These are phyloP conservation scores for Neurospora sp. DNA, from an alignment of 2,329 filamentous ascomycete genomes.

Conservation along the genomic window DNA sequence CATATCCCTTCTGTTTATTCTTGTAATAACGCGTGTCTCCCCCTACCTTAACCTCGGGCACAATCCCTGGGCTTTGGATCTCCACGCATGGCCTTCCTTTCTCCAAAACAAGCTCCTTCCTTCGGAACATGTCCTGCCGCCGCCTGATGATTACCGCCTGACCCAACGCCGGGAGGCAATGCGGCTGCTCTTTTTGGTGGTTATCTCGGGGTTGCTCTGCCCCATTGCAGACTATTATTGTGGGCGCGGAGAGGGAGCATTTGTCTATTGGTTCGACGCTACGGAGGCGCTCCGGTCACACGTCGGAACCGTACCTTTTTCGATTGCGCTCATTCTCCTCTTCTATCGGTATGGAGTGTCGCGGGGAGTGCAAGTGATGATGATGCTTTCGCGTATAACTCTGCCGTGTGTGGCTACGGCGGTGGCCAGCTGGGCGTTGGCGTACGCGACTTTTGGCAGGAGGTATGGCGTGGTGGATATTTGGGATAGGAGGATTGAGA, in stretches of 20 bases:
- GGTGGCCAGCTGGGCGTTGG: rapidly evolving
- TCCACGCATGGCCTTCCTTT: neutral
- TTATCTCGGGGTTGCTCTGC: neutral
- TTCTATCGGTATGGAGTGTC: too few species aligned
- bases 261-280: neutral
- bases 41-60: neutral
- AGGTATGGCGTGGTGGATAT: neutral
- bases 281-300: neutral
- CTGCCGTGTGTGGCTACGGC: neutral
- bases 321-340: too few species aligned
- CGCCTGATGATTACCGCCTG: neutral
- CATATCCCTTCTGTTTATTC: neutral
- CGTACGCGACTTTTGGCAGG: neutral
- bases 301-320: neutral
- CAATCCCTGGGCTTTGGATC: rapidly evolving
- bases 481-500: neutral
- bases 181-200: neutral
- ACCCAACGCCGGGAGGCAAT: neutral
- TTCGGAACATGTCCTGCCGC: neutral
- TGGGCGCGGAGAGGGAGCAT: neutral
- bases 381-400: neutral
- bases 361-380: neutral
- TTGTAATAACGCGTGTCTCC: neutral
- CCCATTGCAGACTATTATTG: neutral
- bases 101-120: neutral